phyloP scores from a whole-genome alignment of 78 protist genomes.

The Isochrysis galbana region DNA sequence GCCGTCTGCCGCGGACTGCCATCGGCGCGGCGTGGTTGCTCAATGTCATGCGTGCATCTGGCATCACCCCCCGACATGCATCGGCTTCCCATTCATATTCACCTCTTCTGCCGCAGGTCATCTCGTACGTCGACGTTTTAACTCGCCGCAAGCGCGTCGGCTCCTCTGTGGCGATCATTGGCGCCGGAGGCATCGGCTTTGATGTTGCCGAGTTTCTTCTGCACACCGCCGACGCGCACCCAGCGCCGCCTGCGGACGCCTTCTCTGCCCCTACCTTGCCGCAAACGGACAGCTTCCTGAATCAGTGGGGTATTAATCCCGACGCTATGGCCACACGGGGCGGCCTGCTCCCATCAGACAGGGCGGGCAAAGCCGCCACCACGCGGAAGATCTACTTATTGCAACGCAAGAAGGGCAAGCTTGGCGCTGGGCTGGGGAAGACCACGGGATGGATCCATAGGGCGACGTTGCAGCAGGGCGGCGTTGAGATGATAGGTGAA shows the following conservation, averaged over 20 bases:
- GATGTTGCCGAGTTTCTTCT: conserved; percentile 60
- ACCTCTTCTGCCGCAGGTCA: no score
- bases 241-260: not conserved
- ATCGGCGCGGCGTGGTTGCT: no score
- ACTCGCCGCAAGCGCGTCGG: conserved; percentile 30
- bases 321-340: no score
- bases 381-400: not conserved
- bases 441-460: conserved; percentile 69
- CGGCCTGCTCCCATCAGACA: no score
- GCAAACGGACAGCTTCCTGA: conserved; percentile 8
- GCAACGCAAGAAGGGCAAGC: conserved; percentile 56
- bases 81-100: no score
- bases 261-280: not conserved
- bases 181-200: conserved; percentile 79
- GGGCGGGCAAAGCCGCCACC: no score
- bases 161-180: conserved; percentile 56
- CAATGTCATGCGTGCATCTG: no score
- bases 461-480: not conserved
- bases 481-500: conserved; percentile 32
- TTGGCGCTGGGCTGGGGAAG: conserved; percentile 45
- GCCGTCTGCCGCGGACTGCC: no score
- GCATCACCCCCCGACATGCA: no score
- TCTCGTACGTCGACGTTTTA: conserved; percentile 61
- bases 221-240: conserved; percentile 31
- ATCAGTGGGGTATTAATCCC: conserved; percentile 54